Conservation (phyloP, 305 asterid genomes). For the Fraxinus baroniana region DNA sequence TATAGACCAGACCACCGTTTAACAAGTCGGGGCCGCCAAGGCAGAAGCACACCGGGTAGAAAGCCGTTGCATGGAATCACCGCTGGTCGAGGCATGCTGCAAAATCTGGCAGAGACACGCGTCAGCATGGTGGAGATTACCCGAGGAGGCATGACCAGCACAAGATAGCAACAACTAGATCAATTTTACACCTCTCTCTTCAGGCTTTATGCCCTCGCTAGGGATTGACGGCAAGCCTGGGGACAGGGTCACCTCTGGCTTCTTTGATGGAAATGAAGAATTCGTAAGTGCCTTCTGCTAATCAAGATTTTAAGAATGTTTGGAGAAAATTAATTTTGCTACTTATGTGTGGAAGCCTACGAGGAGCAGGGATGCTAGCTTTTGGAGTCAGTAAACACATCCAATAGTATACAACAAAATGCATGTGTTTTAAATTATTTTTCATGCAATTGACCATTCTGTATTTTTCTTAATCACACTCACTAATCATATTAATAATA, state of each 20-base stretch:
- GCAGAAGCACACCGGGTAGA: constrained; percentile 51
- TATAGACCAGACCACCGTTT: constrained; percentile 62
- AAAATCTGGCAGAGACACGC: constrained; percentile 45
- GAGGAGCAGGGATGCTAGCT: constrained; percentile 26
- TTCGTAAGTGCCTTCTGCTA: constrained; percentile 28
- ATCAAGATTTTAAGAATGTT: neutral
- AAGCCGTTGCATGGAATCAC: constrained; percentile 55
- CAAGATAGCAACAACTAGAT: constrained; percentile 54
- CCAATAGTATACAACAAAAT: constrained; percentile 29
- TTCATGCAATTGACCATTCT: constrained; percentile 30
- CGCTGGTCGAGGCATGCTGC: constrained; percentile 38
- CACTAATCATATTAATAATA: constrained; percentile 4
- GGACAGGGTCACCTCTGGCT: constrained; percentile 45
- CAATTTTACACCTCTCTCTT: constrained; percentile 43
- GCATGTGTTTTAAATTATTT: constrained; percentile 24
- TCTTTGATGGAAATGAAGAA: constrained; percentile 34
- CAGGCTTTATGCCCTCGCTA: constrained; percentile 33
- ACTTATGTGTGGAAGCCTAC: constrained; percentile 5
- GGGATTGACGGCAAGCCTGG: constrained; percentile 27
- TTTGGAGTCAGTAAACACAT: constrained; percentile 30
- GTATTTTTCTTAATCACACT: constrained; percentile 21
- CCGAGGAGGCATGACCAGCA: constrained; percentile 46
- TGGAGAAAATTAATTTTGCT: neutral
- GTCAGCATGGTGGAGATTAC: constrained; percentile 56
- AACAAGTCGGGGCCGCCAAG: constrained; percentile 39